Base-by-base conservation (phyloP, 441 rosid genomes). In the Monsonia emarginata region DNA sequence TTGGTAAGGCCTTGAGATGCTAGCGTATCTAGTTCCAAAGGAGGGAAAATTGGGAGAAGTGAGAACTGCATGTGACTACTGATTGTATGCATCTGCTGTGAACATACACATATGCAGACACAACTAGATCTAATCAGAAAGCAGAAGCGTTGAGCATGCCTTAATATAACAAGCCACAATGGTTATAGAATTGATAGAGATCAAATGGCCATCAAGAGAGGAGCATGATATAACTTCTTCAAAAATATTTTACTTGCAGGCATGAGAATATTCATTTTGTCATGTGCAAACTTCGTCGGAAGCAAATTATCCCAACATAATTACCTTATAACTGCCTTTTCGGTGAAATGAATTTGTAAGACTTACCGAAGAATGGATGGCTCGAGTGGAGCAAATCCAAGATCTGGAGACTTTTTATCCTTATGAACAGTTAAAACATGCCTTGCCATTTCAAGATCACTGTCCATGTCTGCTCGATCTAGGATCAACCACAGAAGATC, bases 401-500 rank as follows among this genome's bases (percentile, higher is more conserved):
- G 95, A 18, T 97, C 88, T 16, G 97, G 99, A 70, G 97, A 91
- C 75, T 91, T 94, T 78, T 72, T 81, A 58, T 88, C 86, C 82
- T 89, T 97, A 70, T 95, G 99, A 75, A 95, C 98, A 74, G 84
- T 84, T 65, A 95, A 89, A 75, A 95, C 87, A 56, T 95, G 98
- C 85, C 96, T 87, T 40, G 99, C 98, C 83, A 91, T 44, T 82
- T 91, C 99, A 76, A 89, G 98, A 76, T 95, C 99, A 66, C 82
- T 83, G 75, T 91, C 98, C 99, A 91, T 89, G 66, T 95, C 99
- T 59, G 98, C 98, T 74, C 91, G 85, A 82, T 95, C 98, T 66
- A 95, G 86, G 73, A 95, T 95, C 86, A 91, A 74, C 99, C 98
- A 95, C 63, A 95, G 79, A 71, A 95, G 95, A 80, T 95, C 99